Conservation (phyloP, 2,329 filamentous ascomycete species). For the Xylariaceae sp. region DNA sequence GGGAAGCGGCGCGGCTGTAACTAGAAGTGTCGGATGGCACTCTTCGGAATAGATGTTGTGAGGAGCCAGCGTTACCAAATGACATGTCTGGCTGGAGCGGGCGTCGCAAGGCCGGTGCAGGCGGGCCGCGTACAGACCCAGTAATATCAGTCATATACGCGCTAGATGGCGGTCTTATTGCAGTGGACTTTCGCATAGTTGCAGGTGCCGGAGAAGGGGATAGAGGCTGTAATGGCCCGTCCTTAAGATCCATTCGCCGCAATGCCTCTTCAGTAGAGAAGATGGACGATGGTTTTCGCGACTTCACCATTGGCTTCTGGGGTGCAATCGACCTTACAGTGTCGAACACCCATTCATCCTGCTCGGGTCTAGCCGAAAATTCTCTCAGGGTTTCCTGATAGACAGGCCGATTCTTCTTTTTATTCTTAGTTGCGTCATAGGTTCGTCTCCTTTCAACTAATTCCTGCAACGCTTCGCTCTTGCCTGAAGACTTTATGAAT, state of each 20-base stretch:
- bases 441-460: constrained; percentile 78
- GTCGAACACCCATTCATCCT: constrained; percentile 93
- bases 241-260: constrained; percentile 57
- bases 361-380: constrained; percentile 61
- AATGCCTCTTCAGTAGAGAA: constrained; percentile 58
- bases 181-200: constrained; percentile 59
- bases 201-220: constrained; percentile 51
- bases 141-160: constrained; percentile 33
- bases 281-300: constrained; percentile 54
- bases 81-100: constrained; percentile 86
- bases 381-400: constrained; percentile 88
- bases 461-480: constrained; percentile 82
- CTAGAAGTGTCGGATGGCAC: constrained; percentile 67
- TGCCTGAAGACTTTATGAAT: constrained; percentile 83
- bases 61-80: constrained; percentile 90
- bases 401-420: constrained; percentile 70
- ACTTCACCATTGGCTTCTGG: constrained; percentile 50
- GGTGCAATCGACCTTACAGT: constrained; percentile 73
- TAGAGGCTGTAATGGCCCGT: constrained; percentile 54
- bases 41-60: constrained; percentile 84
- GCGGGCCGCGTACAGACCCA: constrained; percentile 40
- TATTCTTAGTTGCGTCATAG: constrained; percentile 70
- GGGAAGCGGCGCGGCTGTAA: constrained; percentile 37
- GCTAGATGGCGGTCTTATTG: constrained; percentile 46
- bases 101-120: constrained; percentile 55